Percentiles rank a stretch among this genome's conserved stretches.
phyloP scores from a whole-genome alignment of 495 filamentous ascomycete species.

The Aspergillus ostianus region DNA sequence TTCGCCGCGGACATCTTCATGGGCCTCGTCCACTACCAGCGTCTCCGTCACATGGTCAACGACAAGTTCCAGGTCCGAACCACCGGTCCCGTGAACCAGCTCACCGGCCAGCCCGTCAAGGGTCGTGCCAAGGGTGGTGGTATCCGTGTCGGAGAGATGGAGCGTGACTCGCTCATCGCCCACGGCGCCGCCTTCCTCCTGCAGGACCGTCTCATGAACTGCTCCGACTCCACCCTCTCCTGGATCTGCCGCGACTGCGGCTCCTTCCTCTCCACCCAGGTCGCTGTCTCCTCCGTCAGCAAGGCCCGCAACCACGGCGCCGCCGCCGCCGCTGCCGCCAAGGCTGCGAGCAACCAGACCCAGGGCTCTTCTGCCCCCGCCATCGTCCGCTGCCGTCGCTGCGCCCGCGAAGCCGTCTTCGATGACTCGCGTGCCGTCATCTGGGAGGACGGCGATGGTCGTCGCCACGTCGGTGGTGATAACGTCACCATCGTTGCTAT shows the following conservation, averaged over 20 bases:
- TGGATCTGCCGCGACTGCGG: conserved; percentile 90
- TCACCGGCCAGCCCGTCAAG: conserved; percentile 96
- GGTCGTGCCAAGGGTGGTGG: conserved; percentile 92
- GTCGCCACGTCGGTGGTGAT: conserved; percentile 79
- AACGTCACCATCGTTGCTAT: conserved; percentile 89
- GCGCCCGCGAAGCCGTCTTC: conserved; percentile 66
- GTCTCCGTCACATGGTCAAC: conserved; percentile 98
- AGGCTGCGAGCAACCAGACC: conserved; percentile 31
- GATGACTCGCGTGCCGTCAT: conserved; percentile 64
- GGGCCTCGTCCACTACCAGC: conserved; percentile 96
- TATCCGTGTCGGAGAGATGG: conserved; percentile 99
- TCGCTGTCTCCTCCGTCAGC: conserved; percentile 52
- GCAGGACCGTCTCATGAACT: conserved; percentile 94
- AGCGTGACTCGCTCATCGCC: conserved; percentile 89
- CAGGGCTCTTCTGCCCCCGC: conserved; percentile 53
- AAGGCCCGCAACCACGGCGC: conserved; percentile 25
- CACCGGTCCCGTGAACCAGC: conserved; percentile 80
- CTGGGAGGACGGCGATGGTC: conserved; percentile 89
- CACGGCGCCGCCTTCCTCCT: conserved; percentile 94
- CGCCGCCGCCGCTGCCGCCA: conserved; percentile 33
- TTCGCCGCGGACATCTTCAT: conserved; percentile 94
- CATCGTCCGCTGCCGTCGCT: conserved; percentile 79
- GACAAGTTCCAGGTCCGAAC: conserved; percentile 99
- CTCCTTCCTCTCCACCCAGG: conserved; percentile 80
- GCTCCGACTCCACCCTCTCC: conserved; percentile 81